Evolutionary conservation across 495 filamentous ascomycete genomes (phyloP).

Genomic region (Talaromyces proteolyticus): DNA sequence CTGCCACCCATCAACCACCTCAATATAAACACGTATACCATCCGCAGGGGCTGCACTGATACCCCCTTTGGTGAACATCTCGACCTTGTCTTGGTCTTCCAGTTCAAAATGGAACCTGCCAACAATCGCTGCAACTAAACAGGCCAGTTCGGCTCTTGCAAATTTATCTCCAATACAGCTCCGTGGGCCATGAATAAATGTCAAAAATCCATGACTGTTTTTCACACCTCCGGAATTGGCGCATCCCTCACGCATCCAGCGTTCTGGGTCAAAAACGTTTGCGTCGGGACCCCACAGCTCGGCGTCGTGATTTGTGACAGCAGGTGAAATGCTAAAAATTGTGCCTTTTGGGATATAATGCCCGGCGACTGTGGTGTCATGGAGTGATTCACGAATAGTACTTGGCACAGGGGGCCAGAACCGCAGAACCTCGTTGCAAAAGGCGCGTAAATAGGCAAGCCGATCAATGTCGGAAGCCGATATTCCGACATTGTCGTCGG

Average conservation of each 20-base stretch:
- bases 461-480: slow-evolving; percentile 45
- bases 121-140: slow-evolving; percentile 70
- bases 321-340: slow-evolving; percentile 39
- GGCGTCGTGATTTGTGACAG: slow-evolving; percentile 62
- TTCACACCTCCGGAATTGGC: slow-evolving; percentile 47
- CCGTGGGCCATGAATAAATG: slow-evolving; percentile 77
- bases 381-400: slow-evolving; percentile 56
- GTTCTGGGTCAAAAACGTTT: slow-evolving; percentile 71
- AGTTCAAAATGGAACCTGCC: slow-evolving; percentile 65
- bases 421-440: slow-evolving; percentile 56
- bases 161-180: slow-evolving; percentile 79
- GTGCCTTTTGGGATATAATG: slow-evolving; percentile 51
- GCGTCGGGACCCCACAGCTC: slow-evolving; percentile 82
- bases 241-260: slow-evolving; percentile 56
- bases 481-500: slow-evolving; percentile 35
- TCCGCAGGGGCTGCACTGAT: neutral
- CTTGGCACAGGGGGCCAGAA: slow-evolving; percentile 51
- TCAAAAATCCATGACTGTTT: slow-evolving; percentile 70
- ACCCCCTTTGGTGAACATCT: slow-evolving; percentile 35
- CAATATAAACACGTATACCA: neutral
- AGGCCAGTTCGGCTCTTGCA: slow-evolving; percentile 78
- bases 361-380: slow-evolving; percentile 57
- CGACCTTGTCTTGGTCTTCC: slow-evolving; percentile 48
- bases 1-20: slow-evolving; percentile 6
- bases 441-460: slow-evolving; percentile 54